A percentile compares a stretch with the other conserved stretches of the same genome.
Conservation (phyloP, 2,329 filamentous ascomycete species). For the Cordyceps pruinosa region DNA sequence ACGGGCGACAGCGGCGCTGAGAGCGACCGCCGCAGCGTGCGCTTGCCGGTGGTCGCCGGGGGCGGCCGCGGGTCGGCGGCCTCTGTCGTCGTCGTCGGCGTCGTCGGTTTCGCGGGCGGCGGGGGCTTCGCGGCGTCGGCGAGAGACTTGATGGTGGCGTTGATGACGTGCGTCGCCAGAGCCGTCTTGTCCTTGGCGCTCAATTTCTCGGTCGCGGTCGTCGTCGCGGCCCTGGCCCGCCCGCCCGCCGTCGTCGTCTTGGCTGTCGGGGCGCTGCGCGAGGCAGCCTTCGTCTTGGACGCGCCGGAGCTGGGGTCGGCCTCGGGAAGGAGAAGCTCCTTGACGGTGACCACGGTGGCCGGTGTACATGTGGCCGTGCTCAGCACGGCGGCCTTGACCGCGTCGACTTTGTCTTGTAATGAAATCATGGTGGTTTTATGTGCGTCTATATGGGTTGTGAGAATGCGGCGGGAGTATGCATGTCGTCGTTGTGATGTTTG, state of each 20-base stretch:
- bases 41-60: conserved; percentile 30
- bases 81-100: conserved; percentile 28
- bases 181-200: conserved; percentile 50
- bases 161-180: conserved; percentile 67
- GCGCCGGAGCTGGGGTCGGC: conserved; percentile 19
- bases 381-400: conserved; percentile 48
- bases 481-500: conserved; percentile 21
- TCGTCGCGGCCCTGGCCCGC: conserved; percentile 20
- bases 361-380: conserved; percentile 48
- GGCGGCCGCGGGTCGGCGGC: conserved; percentile 29
- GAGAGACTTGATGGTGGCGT: conserved; percentile 60
- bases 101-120: conserved; percentile 23
- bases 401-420: conserved; percentile 36
- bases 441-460: conserved; percentile 15
- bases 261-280: conserved; percentile 25
- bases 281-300: conserved; percentile 20
- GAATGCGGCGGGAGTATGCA: conserved; percentile 24
- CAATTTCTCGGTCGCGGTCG: conserved; percentile 18
- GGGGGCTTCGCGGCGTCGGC: conserved; percentile 55
- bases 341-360: conserved; percentile 39
- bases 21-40: conserved; percentile 45
- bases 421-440: conserved; percentile 34
- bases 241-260: conserved; percentile 23
- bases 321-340: conserved; percentile 38
- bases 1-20: conserved; percentile 55